Evolutionary conservation across 2,329 filamentous ascomycete genomes (phyloP).

Genomic region (Alternaria brassicae): DNA sequence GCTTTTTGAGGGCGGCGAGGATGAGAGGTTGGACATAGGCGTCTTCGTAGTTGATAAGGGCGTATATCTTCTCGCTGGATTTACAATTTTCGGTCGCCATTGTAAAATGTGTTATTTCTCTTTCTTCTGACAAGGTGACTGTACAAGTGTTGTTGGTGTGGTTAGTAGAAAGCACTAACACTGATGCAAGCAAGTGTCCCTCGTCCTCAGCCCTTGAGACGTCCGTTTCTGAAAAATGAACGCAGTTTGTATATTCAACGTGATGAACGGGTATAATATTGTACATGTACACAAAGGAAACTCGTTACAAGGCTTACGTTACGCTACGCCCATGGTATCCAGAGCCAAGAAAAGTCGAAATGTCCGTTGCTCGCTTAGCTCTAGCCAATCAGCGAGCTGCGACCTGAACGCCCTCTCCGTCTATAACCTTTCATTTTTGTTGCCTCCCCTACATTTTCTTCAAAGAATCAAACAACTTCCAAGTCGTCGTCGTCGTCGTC

Average conservation of each 20-base stretch:
- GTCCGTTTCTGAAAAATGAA: not conserved
- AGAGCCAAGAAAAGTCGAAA: conserved; percentile 29
- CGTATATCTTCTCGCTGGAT: conserved; percentile 60
- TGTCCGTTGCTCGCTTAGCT: conserved; percentile 39
- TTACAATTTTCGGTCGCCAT: not conserved
- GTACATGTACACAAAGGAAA: conserved; percentile 26
- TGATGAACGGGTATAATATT: conserved; percentile 16
- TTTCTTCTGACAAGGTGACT: not conserved
- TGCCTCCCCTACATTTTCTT: conserved; percentile 20
- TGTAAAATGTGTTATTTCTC: not conserved
- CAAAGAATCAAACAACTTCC: conserved; percentile 55
- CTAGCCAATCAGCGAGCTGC: conserved; percentile 37
- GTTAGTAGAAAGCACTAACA: not conserved
- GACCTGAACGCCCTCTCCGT: conserved; percentile 28
- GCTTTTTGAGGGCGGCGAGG: conserved; percentile 70
- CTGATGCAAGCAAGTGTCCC: not conserved
- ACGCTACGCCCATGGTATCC: conserved; percentile 17
- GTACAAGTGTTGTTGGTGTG: not conserved
- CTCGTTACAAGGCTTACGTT: conserved; percentile 25
- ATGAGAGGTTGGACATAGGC: conserved; percentile 88
- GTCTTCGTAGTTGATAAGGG: conserved; percentile 84
- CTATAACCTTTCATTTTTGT: not conserved
- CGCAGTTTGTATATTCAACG: not conserved
- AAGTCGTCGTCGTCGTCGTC: conserved; percentile 58
- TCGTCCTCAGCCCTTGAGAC: no score